phyloP scores from a whole-genome alignment of 2,329 filamentous ascomycete genomes.

The Aspergillus oerlinghausenensis region DNA sequence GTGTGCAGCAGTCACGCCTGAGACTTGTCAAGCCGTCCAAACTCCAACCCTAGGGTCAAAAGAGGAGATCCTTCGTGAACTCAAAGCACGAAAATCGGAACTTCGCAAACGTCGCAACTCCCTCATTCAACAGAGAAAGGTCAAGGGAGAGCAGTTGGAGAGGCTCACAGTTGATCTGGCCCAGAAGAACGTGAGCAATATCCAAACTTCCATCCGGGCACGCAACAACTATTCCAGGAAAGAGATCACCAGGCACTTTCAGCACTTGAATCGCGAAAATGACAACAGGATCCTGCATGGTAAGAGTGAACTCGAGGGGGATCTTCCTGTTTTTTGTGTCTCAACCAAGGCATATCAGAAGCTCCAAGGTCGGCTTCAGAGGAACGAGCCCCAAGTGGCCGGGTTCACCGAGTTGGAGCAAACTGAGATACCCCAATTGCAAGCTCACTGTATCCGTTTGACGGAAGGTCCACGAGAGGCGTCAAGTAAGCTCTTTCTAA shows the following conservation, averaged over 20 bases:
- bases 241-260: conserved; percentile 5
- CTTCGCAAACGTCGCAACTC: no score
- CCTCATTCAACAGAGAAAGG: conserved; percentile 12
- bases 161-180: conserved; percentile 32
- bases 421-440: conserved; percentile 57
- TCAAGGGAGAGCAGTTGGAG: conserved; percentile 20
- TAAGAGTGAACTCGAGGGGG: conserved; percentile 47
- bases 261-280: background rate
- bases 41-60: background rate
- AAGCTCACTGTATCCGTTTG: conserved; percentile 55
- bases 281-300: conserved; percentile 49
- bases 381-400: conserved; percentile 48
- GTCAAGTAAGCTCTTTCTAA: conserved; percentile 48
- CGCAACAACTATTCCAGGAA: conserved; percentile 4
- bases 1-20: background rate
- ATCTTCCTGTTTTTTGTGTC: conserved; percentile 61
- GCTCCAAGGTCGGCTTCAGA: conserved; percentile 48
- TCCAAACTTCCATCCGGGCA: conserved; percentile 9
- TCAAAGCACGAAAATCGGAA: background rate
- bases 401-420: conserved; percentile 52
- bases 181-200: conserved; percentile 25
- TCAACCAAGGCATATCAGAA: conserved; percentile 61
- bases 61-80: background rate
- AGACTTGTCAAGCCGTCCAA: background rate
- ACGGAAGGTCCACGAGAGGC: conserved; percentile 48